These are phyloP conservation scores for Lolium perenne DNA, from an alignment of 176 grass and related monocot species.

Conservation along the genomic window DNA sequence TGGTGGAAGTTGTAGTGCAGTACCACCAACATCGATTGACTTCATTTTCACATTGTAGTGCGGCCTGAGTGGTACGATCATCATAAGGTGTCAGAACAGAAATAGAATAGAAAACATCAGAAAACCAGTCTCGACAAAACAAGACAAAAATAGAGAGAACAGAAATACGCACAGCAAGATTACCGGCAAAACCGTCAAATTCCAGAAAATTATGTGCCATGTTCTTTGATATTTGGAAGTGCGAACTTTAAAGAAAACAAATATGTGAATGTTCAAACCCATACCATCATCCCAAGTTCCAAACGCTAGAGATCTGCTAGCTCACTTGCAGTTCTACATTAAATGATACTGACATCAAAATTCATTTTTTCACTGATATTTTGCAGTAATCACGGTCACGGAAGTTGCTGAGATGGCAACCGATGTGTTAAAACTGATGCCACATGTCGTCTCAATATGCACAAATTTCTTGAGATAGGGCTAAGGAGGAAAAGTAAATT, in stretches of 20 bases:
- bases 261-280: constrained; percentile 5
- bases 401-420: not conserved
- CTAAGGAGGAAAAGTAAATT: not conserved
- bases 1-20: constrained; percentile 69
- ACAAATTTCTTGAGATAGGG: not conserved
- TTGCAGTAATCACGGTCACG: not conserved
- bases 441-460: not conserved
- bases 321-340: not conserved
- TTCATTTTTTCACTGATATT: not conserved
- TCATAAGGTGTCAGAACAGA: constrained; percentile 6
- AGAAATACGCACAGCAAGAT: not conserved
- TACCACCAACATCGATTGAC: constrained; percentile 79
- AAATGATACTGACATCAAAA: not conserved
- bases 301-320: constrained; percentile 1
- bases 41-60: constrained; percentile 91
- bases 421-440: not conserved
- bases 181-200: not conserved
- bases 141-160: not conserved
- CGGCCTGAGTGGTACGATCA: constrained; percentile 56
- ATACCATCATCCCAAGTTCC: constrained; percentile 1
- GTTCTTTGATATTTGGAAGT: not conserved
- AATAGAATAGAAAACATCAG: constrained; percentile 30
- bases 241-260: not conserved
- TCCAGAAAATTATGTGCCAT: not conserved
- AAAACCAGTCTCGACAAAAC: not conserved